These are phyloP conservation scores for Teratosphaeriaceae sp. DNA, from an alignment of 2,329 filamentous ascomycete species.

Conservation along the genomic window DNA sequence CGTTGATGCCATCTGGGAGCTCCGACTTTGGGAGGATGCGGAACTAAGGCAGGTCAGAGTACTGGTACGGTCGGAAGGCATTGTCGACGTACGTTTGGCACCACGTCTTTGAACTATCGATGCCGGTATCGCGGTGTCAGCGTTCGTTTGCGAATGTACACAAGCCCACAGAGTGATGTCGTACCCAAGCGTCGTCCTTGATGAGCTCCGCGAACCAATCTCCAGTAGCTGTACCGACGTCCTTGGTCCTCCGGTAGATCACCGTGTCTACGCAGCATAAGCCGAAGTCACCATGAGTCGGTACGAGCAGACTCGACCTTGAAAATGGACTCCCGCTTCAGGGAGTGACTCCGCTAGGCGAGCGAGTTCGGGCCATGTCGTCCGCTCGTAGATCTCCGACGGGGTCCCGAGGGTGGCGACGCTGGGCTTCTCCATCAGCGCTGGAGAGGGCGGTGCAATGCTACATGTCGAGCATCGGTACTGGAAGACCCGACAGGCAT, in stretches of 20 bases:
- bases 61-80: too few species aligned
- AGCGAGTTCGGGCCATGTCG: conserved; percentile 40
- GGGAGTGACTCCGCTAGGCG: conserved; percentile 53
- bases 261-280: conserved; percentile 35
- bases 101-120: too few species aligned
- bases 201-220: conserved; percentile 59
- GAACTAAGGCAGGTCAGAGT: conserved; percentile 22
- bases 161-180: background rate
- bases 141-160: too few species aligned
- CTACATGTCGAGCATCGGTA: background rate
- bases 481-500: background rate
- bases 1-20: conserved; percentile 59
- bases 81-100: too few species aligned
- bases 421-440: conserved; percentile 10
- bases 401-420: conserved; percentile 36
- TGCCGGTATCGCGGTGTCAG: too few species aligned
- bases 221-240: conserved; percentile 47
- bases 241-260: conserved; percentile 56
- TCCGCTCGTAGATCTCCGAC: conserved; percentile 35
- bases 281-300: background rate
- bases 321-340: conserved; percentile 75
- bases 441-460: conserved; percentile 2
- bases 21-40: conserved; percentile 23
- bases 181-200: conserved; percentile 64
- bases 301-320: conserved; percentile 32